phyloP scores from a whole-genome alignment of 768 basidiomycete species.

The Agrocybe chaxingu region DNA sequence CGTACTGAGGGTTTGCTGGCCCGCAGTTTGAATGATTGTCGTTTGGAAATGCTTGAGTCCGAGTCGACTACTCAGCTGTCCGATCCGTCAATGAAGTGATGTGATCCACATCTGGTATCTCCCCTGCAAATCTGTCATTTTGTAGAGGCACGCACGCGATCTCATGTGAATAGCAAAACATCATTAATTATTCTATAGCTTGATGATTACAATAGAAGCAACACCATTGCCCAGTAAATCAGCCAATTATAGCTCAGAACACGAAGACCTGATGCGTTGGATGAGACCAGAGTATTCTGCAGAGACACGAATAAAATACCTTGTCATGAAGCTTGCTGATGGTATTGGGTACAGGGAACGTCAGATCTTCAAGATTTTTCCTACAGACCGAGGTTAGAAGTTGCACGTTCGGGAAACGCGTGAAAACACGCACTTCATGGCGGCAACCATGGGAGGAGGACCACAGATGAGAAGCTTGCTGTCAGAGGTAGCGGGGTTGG shows the following conservation, averaged over 20 bases:
- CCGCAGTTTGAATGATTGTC: slow-evolving; percentile 58
- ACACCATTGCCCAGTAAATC: not conserved
- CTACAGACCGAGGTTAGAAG: slow-evolving; percentile 33
- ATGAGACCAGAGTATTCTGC: slow-evolving; percentile 7
- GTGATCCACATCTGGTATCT: not conserved
- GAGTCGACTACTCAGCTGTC: slow-evolving; percentile 37
- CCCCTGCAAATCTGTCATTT: not conserved
- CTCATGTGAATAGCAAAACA: not conserved
- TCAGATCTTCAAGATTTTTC: slow-evolving; percentile 86
- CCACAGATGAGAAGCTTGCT: slow-evolving; percentile 90
- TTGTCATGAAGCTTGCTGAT: slow-evolving; percentile 93
- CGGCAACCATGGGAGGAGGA: slow-evolving; percentile 52
- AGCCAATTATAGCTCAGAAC: slow-evolving; percentile 26
- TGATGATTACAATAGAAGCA: not conserved
- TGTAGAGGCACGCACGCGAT: not conserved
- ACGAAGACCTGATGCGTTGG: slow-evolving; percentile 35
- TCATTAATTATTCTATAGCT: not conserved
- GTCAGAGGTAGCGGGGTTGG: slow-evolving; percentile 52
- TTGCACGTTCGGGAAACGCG: slow-evolving; percentile 2
- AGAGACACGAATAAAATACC: slow-evolving; percentile 33
- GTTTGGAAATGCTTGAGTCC: slow-evolving; percentile 57
- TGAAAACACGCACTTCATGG: slow-evolving; percentile 42
- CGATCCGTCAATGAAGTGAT: slow-evolving; percentile 3
- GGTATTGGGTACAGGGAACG: slow-evolving; percentile 82
- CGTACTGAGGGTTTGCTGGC: not conserved